phyloP scores from a whole-genome alignment of 306 rosid genomes.

The Fragaria iinumae region DNA sequence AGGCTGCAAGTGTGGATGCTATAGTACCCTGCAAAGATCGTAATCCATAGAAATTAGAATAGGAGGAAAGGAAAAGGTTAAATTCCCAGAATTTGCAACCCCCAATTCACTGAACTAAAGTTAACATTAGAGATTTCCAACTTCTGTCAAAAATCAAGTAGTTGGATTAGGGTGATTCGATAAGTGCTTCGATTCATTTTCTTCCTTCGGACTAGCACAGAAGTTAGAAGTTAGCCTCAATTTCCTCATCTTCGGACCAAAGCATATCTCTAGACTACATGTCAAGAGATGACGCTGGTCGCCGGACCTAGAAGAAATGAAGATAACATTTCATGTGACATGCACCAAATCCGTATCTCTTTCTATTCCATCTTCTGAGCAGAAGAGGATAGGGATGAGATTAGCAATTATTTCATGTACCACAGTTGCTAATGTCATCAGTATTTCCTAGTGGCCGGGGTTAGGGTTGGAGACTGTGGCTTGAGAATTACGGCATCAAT shows the following conservation, averaged over 20 bases:
- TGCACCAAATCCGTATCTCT: not conserved
- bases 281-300: not conserved
- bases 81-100: not conserved
- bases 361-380: not conserved
- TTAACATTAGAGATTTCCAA: not conserved
- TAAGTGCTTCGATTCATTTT: not conserved
- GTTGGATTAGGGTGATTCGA: not conserved
- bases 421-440: not conserved
- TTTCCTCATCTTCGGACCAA: not conserved
- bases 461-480: not conserved
- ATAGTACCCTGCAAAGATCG: not conserved
- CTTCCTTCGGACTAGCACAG: not conserved
- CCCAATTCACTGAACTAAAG: not conserved
- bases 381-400: not conserved
- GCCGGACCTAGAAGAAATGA: not conserved
- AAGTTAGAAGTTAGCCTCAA: not conserved
- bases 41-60: not conserved
- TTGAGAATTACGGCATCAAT: not conserved
- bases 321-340: slow-evolving; percentile 2
- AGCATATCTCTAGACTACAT: not conserved
- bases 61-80: too few species aligned
- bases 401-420: not conserved
- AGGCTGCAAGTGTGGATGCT: not conserved
- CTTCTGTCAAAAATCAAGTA: not conserved
- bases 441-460: not conserved